A percentile compares a stretch with the other conserved stretches of the same genome.
These are phyloP conservation scores for Amphirosellinia nigrospora DNA, from an alignment of 495 filamentous ascomycete species.

Conservation along the genomic window DNA sequence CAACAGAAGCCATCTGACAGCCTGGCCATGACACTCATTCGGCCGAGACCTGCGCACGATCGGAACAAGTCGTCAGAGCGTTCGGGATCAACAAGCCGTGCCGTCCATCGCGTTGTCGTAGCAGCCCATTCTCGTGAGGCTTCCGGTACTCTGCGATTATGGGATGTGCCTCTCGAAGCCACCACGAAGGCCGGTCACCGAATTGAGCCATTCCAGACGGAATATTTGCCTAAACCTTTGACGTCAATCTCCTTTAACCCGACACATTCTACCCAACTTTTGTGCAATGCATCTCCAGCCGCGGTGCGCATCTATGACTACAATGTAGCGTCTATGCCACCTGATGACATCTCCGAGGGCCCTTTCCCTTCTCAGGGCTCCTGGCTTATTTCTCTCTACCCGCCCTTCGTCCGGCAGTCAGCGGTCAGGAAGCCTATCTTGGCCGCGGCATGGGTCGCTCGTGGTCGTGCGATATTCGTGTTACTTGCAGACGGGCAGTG, in stretches of 20 bases:
- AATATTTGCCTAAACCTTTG: conserved; percentile 69
- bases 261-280: conserved; percentile 62
- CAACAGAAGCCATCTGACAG: conserved; percentile 68
- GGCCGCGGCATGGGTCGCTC: conserved; percentile 83
- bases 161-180: conserved; percentile 52
- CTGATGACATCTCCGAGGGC: conserved; percentile 53
- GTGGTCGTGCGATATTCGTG: conserved; percentile 75
- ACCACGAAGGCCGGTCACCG: conserved; percentile 45
- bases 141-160: conserved; percentile 60
- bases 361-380: conserved; percentile 59
- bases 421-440: conserved; percentile 74
- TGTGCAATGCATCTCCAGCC: conserved; percentile 71
- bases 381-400: conserved; percentile 75
- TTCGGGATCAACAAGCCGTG: conserved; percentile 33
- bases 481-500: conserved; percentile 87
- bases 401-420: conserved; percentile 63
- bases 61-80: conserved; percentile 49
- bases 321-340: conserved; percentile 48
- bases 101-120: conserved; percentile 48
- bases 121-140: conserved; percentile 68
- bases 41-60: conserved; percentile 38
- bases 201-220: conserved; percentile 65
- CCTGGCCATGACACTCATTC: conserved; percentile 69
- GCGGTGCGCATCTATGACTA: conserved; percentile 71
- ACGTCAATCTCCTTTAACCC: conserved; percentile 77